Conservation (phyloP, 2,329 filamentous ascomycete genomes). For the Chrysosporium keratinophilum region DNA sequence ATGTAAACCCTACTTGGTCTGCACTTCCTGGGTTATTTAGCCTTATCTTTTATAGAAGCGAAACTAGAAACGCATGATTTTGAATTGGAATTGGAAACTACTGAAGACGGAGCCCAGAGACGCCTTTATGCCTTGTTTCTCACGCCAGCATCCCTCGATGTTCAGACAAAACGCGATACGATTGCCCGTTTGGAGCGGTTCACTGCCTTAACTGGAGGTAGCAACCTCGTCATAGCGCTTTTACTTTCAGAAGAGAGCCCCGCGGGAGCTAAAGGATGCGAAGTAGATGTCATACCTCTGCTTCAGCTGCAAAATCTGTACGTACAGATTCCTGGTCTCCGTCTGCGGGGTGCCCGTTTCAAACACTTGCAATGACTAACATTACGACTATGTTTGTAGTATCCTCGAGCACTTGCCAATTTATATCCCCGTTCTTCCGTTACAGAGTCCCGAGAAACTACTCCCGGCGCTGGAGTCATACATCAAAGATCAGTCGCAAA, state of each 20-base stretch:
- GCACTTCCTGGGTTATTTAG: not conserved
- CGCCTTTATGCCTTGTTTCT: conserved; percentile 20
- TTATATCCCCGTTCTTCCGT: conserved; percentile 25
- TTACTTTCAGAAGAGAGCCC: conserved; percentile 18
- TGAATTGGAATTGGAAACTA: conserved; percentile 11
- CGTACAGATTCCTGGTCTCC: not conserved
- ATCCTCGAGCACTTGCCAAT: conserved; percentile 19
- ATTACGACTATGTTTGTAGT: conserved; percentile 6
- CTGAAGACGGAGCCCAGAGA: not conserved
- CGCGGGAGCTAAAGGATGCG: conserved; percentile 14
- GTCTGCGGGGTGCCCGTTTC: not conserved
- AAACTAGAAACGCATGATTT: conserved; percentile 19
- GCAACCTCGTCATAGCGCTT: conserved; percentile 18
- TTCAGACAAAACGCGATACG: conserved; percentile 15
- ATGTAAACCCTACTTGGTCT: not conserved
- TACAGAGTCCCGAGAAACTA: conserved; percentile 22
- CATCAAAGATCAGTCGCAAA: conserved; percentile 30
- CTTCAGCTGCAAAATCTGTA: conserved; percentile 23
- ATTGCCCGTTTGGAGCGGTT: conserved; percentile 18
- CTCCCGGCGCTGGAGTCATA: conserved; percentile 20
- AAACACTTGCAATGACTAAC: not conserved
- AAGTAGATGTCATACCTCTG: conserved; percentile 19
- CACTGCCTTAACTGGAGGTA: not conserved
- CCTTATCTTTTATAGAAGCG: conserved; percentile 14
- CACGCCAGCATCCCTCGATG: conserved; percentile 16